These are phyloP conservation scores for Fusarium concolor DNA, from an alignment of 2,329 filamentous ascomycete species.

Conservation along the genomic window DNA sequence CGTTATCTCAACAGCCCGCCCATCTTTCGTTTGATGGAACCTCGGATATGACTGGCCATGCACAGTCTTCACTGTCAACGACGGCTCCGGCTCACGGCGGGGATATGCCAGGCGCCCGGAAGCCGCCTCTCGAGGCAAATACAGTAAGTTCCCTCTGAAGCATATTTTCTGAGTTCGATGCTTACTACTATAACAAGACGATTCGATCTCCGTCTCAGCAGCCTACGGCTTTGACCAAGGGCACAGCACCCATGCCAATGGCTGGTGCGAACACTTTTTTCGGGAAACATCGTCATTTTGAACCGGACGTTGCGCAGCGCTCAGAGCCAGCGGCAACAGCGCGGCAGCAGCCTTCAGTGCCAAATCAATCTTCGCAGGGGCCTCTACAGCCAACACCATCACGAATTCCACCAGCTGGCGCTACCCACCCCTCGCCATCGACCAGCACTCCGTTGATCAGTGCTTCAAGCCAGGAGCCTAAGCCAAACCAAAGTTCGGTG, in stretches of 20 bases:
- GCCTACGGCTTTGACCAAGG: neutral
- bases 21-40: slow-evolving; percentile 29
- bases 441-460: neutral
- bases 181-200: slow-evolving; percentile 13
- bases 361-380: neutral
- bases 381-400: neutral
- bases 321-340: neutral
- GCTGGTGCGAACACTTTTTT: slow-evolving; percentile 54
- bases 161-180: neutral
- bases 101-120: neutral
- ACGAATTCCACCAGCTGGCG: neutral
- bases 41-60: slow-evolving; percentile 18
- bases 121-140: neutral
- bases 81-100: neutral
- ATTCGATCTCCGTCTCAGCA: slow-evolving; percentile 8
- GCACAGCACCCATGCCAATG: slow-evolving; percentile 49
- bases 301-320: neutral
- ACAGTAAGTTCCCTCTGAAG: slow-evolving; percentile 9
- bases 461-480: neutral
- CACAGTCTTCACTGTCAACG: neutral
- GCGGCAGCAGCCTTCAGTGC: neutral
- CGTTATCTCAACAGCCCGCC: neutral
- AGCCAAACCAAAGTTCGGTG: neutral
- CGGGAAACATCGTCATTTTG: slow-evolving; percentile 28
- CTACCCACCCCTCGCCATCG: neutral